Conservation (phyloP, 2,329 filamentous ascomycete species). For the Xylariaceae sp. region DNA sequence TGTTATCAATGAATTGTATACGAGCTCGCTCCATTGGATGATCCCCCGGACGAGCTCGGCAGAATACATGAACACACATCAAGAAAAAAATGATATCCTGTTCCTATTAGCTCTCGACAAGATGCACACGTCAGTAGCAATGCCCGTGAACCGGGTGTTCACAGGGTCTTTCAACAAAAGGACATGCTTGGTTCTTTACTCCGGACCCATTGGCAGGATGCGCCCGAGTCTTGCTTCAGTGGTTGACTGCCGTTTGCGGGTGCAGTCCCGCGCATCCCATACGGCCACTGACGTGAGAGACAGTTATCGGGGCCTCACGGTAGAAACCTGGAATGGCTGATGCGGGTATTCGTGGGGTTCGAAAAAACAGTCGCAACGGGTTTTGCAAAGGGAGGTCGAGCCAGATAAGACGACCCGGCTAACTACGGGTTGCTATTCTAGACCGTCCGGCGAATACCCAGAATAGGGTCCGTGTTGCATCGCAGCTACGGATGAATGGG, state of each 20-base stretch:
- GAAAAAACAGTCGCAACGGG: too few relatives aligned
- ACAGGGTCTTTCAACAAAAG: neutral
- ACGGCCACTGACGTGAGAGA: neutral
- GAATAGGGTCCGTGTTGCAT: neutral
- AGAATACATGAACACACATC: neutral
- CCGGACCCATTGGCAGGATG: neutral
- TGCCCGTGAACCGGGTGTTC: neutral
- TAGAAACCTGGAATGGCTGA: neutral
- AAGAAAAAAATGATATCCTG: neutral
- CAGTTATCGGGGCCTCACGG: neutral
- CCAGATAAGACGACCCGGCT: neutral
- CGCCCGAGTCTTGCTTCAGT: neutral
- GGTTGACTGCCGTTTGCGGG: neutral
- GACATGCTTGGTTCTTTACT: neutral
- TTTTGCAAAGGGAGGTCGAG: neutral
- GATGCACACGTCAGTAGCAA: neutral
- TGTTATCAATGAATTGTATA: neutral
- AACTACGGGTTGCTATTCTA: neutral
- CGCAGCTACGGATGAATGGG: neutral
- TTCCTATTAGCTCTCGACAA: neutral
- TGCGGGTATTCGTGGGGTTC: neutral
- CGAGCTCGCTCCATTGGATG: neutral
- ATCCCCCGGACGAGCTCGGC: neutral
- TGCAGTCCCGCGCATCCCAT: neutral
- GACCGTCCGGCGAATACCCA: neutral